Evolutionary conservation across 2,329 filamentous ascomycete species (phyloP), one percentile per base, ranked within the genome.

Genomic region (Penicillium expansum): DNA sequence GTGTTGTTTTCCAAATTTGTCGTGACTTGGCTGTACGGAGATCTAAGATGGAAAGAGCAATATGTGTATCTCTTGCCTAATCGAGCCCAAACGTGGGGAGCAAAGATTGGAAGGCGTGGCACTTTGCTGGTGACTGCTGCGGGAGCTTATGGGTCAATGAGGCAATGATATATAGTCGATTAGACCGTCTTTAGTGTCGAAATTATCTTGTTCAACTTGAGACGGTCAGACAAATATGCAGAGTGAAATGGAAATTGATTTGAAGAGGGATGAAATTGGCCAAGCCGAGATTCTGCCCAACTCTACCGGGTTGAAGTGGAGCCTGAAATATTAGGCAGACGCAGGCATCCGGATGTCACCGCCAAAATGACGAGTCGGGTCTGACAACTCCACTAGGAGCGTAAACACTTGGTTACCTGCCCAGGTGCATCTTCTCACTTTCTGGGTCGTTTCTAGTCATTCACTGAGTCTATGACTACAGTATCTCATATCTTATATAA

Each of bases 51-150:
- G 38, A 33, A 51, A 18, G 29, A 7, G n/a, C 29, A 27, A 33
- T 24, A 38, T 38, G 48, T 51, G 38, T 43, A 44, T 18, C 20
- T 18, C 29, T 44, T 51, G 38, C 38, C 38, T 51, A 52, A 52
- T 44, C 20, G 38, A 35, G 38, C n/a, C 20, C 39, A 18, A 39
- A 50, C 37, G 18, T 49, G 37, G 37, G 18, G 3, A 14, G 4
- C 11, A 52, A 16, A 10, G 20, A 50, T 30, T 41, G 35, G 18
- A 27, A 48, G 45, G 14, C 27, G 29, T 27, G 10, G 20, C 49
- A 30, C 20, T 51, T 32, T 14, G 16, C 35, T 11, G 14, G n/a
- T 35, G n/a, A 45, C 22, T 18, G 14, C n/a, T n/a, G n/a, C 8
- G 10, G n/a, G 13, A 18, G 22, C 4, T 29, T 42, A 32, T n/a